Base-by-base conservation (phyloP, 495 filamentous ascomycete species). In the Aspergillus homomorphus region DNA sequence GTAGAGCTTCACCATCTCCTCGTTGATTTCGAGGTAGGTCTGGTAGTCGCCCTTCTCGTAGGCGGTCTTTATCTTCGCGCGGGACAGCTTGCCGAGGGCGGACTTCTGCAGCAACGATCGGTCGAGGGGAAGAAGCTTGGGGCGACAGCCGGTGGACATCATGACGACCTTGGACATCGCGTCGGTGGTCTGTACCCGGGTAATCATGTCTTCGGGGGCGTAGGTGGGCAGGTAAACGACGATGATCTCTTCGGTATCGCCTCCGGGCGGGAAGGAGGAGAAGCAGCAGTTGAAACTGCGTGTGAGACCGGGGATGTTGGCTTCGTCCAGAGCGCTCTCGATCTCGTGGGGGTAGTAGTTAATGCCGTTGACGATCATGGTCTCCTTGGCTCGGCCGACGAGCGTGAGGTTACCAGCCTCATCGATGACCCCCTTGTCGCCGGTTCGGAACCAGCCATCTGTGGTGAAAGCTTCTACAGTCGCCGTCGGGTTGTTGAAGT, bases 21-120 rank as follows among this genome's bases (percentile, higher is more conserved):
- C 54, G 53, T 72, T 76, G 9, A 48, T 33, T 16, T 60, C 62
- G 38, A 56, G 24, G 23, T 63, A 54, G 6, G 10, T 30, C 18
- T 53, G 22, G 51, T 42, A 59, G 5, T 55, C 38, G 42, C 62
- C 62, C 1, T 55, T 28, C 22, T 54, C 30, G n/a, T 54, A 57
- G 12, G 48, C 44, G 16, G 45, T 38, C 45, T 63, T 67, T 41
- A 81, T 62, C 56, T 78, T 80, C 14, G 66, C 41, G 0, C 74
- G 64, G 9, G 79, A 77, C n/a, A 82, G 49, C 62, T 82, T 82
- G 4, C 78, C 80, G 5, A 81, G 63, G 15, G 48, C 24, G 23
- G 24, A 28, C 24, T 51, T 51, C 18, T 61, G 49, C n/a, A 74
- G 53, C 14, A 23, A 19, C 0, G 12, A n/a, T 2, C 16, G 44